Conservation (phyloP, 805 yeast genomes). For the Barnettozyma californica region DNA sequence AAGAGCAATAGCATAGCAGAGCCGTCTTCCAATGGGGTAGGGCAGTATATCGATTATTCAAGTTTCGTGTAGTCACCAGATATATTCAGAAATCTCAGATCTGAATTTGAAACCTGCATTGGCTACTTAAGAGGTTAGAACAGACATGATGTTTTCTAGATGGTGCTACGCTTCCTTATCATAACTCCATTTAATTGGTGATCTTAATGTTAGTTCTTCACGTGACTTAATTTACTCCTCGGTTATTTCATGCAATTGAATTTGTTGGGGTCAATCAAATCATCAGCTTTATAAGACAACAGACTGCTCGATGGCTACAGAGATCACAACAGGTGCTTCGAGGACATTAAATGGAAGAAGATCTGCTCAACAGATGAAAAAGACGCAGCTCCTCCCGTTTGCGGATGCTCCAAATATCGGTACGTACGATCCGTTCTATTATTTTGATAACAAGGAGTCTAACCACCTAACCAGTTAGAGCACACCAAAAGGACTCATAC, state of each 20-base stretch:
- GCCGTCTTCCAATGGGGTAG: too few relatives aligned
- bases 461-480: constrained; percentile 48
- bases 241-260: background rate
- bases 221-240: background rate
- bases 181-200: too few relatives aligned
- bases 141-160: too few relatives aligned
- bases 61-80: too few relatives aligned
- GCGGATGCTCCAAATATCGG: constrained; percentile 88
- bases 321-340: background rate
- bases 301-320: background rate
- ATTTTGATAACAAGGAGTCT: background rate
- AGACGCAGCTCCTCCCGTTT: constrained; percentile 40
- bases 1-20: too few relatives aligned
- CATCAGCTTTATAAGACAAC: background rate
- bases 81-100: too few relatives aligned
- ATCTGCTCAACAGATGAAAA: background rate
- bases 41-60: too few relatives aligned
- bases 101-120: too few relatives aligned
- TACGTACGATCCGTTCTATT: constrained; percentile 29
- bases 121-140: too few relatives aligned
- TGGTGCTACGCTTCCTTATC: too few relatives aligned
- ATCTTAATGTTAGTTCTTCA: too few relatives aligned
- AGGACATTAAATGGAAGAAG: background rate
- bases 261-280: background rate
- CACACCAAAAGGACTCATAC: constrained; percentile 85